Evolutionary conservation across 495 filamentous ascomycete genomes (phyloP), one percentile per base, ranked within the genome.

Genomic region (Penicillium pulvis): DNA sequence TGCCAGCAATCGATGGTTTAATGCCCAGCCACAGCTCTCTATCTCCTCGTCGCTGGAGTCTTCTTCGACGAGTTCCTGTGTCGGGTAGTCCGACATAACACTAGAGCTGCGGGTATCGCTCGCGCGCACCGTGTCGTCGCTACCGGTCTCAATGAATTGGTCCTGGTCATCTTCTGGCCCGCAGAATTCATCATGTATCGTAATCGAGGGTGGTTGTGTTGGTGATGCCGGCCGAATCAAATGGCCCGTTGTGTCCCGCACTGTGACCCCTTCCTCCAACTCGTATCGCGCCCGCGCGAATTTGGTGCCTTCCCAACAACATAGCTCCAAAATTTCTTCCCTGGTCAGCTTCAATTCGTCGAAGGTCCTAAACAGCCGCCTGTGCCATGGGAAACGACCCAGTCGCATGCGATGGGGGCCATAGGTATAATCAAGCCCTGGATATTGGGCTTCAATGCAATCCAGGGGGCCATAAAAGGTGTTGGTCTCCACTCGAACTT

Each of bases 261-360:
- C 91, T 20, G 65, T 78, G 47, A 88, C 78, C 3, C 86, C 85
- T 63, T 90, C 85, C 66, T 96, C 91, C 43, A 78, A 77, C 75
- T 97, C 92, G 69, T 89, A 96, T 14, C 87, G 84, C 68, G 93
- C 86, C 57, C 91, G 88, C 30, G 92, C 92, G 79, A 88, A 95
- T 62, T 89, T 88, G 51, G 92, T 96, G n/a, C 92, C 92, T 69
- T 96, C 91, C 92, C 92, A 97, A 65, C 89, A 89, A 59, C 92
- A 96, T 57, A 97, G 76, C 12, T 78, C 82, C 2, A 82, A 77
- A 59, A 97, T 95, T 65, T 97, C 92, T 50, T 78, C 73, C 39
- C 83, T 75, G 1, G 92, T 94, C n/a, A 96, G 74, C 39, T 84
- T 79, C 19, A 97, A 81, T 42, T 78, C 79, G 64, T 97, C 90